Conservation (phyloP, 805 yeast species). For the Kodamaea leandrae region DNA sequence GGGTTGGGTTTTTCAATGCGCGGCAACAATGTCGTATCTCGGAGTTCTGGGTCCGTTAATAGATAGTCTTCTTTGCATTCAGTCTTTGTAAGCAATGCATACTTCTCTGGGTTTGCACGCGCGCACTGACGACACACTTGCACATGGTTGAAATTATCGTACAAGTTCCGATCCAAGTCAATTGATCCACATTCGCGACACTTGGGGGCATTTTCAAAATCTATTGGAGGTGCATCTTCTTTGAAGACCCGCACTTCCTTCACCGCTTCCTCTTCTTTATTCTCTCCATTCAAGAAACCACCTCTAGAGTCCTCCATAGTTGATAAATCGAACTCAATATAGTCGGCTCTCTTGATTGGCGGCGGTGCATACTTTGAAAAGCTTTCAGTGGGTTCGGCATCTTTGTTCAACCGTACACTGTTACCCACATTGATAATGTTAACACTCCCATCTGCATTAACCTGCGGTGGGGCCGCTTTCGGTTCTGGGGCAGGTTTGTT, state of each 20-base stretch:
- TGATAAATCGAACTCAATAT: constrained; percentile 83
- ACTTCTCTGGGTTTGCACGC: constrained; percentile 75
- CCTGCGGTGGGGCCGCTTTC: not conserved
- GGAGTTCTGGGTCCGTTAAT: constrained; percentile 87
- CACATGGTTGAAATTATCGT: constrained; percentile 59
- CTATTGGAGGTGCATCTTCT: constrained; percentile 71
- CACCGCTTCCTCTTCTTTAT: constrained; percentile 42
- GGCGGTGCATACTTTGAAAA: constrained; percentile 23
- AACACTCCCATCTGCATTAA: not conserved
- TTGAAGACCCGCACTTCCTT: constrained; percentile 42
- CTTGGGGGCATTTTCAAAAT: constrained; percentile 69
- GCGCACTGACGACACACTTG: constrained; percentile 82
- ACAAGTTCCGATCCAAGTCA: constrained; percentile 74
- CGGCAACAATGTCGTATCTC: constrained; percentile 64
- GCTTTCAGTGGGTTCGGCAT: constrained; percentile 4
- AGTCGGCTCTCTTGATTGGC: constrained; percentile 56
- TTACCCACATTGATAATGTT: constrained; percentile 9
- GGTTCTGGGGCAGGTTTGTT: constrained; percentile 7
- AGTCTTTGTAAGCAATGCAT: constrained; percentile 87
- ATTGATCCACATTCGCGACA: constrained; percentile 81
- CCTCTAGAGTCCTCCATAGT: constrained; percentile 88
- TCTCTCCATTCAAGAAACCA: constrained; percentile 60
- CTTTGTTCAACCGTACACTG: constrained; percentile 7
- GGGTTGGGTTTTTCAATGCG: constrained; percentile 92
- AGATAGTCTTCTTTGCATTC: constrained; percentile 93